Evolutionary conservation across 2,329 filamentous ascomycete species (phyloP).

Genomic region (Apiospora aurea): DNA sequence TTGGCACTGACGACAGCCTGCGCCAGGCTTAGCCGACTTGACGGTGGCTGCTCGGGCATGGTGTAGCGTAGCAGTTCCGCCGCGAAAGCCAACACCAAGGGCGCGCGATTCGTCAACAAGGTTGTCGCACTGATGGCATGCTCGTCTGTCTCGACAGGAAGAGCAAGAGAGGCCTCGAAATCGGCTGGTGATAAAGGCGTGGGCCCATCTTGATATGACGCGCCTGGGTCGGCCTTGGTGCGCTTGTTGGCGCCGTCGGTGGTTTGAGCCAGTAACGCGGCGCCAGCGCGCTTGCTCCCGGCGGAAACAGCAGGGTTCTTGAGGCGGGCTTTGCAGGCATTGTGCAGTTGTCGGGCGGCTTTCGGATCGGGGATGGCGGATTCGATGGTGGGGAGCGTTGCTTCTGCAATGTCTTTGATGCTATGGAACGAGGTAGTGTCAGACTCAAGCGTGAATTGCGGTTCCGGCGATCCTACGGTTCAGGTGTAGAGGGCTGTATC

Average conservation of each 20-base stretch:
- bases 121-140: slow-evolving; percentile 63
- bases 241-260: slow-evolving; percentile 41
- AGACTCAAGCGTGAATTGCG: background rate
- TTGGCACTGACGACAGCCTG: slow-evolving; percentile 87
- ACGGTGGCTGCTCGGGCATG: slow-evolving; percentile 84
- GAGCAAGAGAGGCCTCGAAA: slow-evolving; percentile 66
- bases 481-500: slow-evolving; percentile 38
- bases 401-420: slow-evolving; percentile 62
- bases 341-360: slow-evolving; percentile 57
- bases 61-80: slow-evolving; percentile 77
- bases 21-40: slow-evolving; percentile 81
- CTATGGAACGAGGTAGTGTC: slow-evolving; percentile 42
- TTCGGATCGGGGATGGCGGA: slow-evolving; percentile 56
- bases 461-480: background rate
- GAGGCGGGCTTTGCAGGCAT: slow-evolving; percentile 60
- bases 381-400: slow-evolving; percentile 52
- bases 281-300: slow-evolving; percentile 43
- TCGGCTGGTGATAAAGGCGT: slow-evolving; percentile 58
- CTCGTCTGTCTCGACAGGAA: slow-evolving; percentile 66
- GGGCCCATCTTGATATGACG: slow-evolving; percentile 40
- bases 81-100: slow-evolving; percentile 82
- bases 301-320: slow-evolving; percentile 45
- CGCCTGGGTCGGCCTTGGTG: slow-evolving; percentile 35
- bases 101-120: slow-evolving; percentile 80
- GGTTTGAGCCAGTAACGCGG: slow-evolving; percentile 31